These are phyloP conservation scores for Diphasiastrum complanatum DNA, from an alignment of 83 land plant genomes.

Conservation along the genomic window DNA sequence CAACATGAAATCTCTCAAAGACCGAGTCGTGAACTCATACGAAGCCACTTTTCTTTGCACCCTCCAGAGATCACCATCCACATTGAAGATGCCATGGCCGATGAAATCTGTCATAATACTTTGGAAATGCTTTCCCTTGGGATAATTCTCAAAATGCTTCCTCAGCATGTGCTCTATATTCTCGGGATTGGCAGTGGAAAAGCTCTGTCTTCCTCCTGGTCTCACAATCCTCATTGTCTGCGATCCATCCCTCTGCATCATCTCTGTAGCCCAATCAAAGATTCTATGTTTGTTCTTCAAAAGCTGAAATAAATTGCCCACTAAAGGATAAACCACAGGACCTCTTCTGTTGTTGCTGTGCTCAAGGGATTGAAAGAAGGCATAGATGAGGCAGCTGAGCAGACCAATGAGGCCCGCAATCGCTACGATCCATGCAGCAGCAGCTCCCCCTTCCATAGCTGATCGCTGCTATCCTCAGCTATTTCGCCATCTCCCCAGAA, in stretches of 20 bases:
- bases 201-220: background rate
- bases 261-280: conserved; percentile 31
- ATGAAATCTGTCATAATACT: conserved; percentile 19
- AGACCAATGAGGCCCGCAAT: background rate
- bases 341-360: background rate
- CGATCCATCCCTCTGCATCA: conserved; percentile 12
- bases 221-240: conserved; percentile 10
- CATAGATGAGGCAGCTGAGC: too few species aligned
- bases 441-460: too few species aligned
- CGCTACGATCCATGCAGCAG: too few species aligned
- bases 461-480: too few species aligned
- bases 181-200: conserved; percentile 28
- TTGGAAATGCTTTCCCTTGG: conserved; percentile 22
- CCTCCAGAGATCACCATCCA: conserved; percentile 40
- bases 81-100: conserved; percentile 42
- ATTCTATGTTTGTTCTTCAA: conserved; percentile 20
- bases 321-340: conserved; percentile 16
- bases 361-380: background rate
- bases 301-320: conserved; percentile 14
- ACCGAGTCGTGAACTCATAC: conserved; percentile 53
- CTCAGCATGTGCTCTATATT: conserved; percentile 42
- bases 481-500: too few species aligned
- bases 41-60: conserved; percentile 61
- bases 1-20: conserved; percentile 42
- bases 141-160: conserved; percentile 32